These are phyloP conservation scores for Cladosporium sphaerospermum DNA, from an alignment of 2,329 filamentous ascomycete species.

Conservation along the genomic window DNA sequence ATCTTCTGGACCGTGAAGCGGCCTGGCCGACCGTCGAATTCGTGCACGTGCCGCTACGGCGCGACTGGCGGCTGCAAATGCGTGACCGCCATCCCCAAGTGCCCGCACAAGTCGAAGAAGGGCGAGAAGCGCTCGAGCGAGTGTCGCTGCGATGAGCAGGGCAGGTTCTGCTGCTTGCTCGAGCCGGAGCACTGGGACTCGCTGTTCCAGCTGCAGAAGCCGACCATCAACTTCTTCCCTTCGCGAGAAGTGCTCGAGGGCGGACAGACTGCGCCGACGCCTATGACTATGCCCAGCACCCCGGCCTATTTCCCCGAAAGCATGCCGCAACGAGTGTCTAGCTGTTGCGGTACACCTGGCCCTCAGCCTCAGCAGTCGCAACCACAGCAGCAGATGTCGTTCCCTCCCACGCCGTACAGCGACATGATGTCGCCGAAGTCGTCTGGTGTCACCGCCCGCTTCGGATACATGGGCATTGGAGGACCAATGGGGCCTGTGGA, in stretches of 20 bases:
- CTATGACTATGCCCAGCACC: constrained; percentile 8
- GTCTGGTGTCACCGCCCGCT: constrained; percentile 19
- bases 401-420: constrained; percentile 2
- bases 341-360: constrained; percentile 7
- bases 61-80: constrained; percentile 29
- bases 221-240: constrained; percentile 24
- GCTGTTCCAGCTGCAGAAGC: constrained; percentile 25
- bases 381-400: not conserved
- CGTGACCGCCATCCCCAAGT: constrained; percentile 27
- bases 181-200: constrained; percentile 28
- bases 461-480: constrained; percentile 29
- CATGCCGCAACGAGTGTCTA: constrained; percentile 2
- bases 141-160: constrained; percentile 31
- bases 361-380: not conserved
- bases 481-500: constrained; percentile 19
- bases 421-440: constrained; percentile 9
- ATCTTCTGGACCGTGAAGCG: constrained; percentile 32
- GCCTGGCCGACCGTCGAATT: constrained; percentile 29
- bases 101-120: constrained; percentile 30
- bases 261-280: constrained; percentile 12
- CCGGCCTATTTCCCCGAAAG: not conserved
- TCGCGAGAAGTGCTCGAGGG: constrained; percentile 24
- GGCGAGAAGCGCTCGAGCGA: constrained; percentile 29
- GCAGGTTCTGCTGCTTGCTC: constrained; percentile 29
- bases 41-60: constrained; percentile 29